Evolutionary conservation across 352 stramenopile species (phyloP).

Genomic region (Plasmopara halstedii): DNA sequence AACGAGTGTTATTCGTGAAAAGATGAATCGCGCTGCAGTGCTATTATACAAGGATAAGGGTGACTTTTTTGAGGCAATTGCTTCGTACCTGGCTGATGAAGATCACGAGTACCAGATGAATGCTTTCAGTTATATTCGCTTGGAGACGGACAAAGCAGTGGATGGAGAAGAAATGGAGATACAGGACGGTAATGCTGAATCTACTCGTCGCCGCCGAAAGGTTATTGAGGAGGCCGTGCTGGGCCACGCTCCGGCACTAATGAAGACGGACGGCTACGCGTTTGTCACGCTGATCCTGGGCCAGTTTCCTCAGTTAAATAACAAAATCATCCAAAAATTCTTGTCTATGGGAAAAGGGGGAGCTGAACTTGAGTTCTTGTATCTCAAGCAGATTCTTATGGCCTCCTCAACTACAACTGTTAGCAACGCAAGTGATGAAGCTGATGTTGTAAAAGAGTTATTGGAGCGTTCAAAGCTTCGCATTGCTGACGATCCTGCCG

Average conservation of each 20-base stretch:
- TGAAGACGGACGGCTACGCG: slow-evolving; percentile 84
- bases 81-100: slow-evolving; percentile 71
- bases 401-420: slow-evolving; percentile 41
- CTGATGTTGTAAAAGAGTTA: slow-evolving; percentile 70
- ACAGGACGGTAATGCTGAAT: slow-evolving; percentile 29
- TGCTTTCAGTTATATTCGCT: slow-evolving; percentile 79
- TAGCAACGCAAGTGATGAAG: slow-evolving; percentile 45
- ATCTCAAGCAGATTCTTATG: slow-evolving; percentile 75
- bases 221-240: slow-evolving; percentile 76
- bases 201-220: slow-evolving; percentile 41
- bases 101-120: slow-evolving; percentile 80
- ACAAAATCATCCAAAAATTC: slow-evolving; percentile 80
- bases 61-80: slow-evolving; percentile 67
- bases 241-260: slow-evolving; percentile 61
- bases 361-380: slow-evolving; percentile 72
- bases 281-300: slow-evolving; percentile 86
- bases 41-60: slow-evolving; percentile 75
- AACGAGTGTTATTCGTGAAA: slow-evolving; percentile 58
- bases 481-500: slow-evolving; percentile 69
- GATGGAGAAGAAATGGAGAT: slow-evolving; percentile 31
- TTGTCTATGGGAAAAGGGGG: slow-evolving; percentile 71
- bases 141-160: slow-evolving; percentile 43
- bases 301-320: slow-evolving; percentile 81
- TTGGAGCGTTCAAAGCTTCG: slow-evolving; percentile 75
- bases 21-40: slow-evolving; percentile 78